A percentile compares a stretch with the other conserved stretches of the same genome.
Conservation (phyloP, 2,329 filamentous ascomycete genomes). For the Penicillium oxalicum region DNA sequence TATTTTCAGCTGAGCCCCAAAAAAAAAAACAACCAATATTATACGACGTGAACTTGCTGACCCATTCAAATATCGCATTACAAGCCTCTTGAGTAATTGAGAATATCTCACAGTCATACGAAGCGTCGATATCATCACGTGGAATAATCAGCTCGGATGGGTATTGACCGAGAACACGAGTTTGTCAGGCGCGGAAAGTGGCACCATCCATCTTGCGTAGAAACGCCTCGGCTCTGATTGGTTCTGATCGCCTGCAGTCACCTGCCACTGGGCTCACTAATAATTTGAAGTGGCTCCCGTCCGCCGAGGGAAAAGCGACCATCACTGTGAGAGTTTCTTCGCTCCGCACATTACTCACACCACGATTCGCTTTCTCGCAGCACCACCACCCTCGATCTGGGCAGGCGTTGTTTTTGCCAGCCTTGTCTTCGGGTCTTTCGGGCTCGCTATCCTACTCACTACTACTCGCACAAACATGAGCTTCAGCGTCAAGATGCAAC, state of each 20-base stretch:
- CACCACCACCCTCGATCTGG: conserved; percentile 4
- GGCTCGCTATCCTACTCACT: conserved; percentile 5
- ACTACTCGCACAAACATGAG: conserved; percentile 31
- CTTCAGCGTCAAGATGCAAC: conserved; percentile 32
- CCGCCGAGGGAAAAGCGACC: conserved; percentile 20
- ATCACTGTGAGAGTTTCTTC: conserved; percentile 14
- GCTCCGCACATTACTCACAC: conserved; percentile 3
- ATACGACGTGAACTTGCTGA: no score
- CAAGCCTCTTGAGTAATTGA: no score
- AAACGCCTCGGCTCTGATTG: conserved; percentile 38
- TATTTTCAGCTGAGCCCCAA: no score
- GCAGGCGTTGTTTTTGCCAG: neutral
- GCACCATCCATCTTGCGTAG: conserved; percentile 22
- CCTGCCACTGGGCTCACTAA: conserved; percentile 24
- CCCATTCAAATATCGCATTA: no score
- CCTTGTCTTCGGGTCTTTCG: conserved; percentile 13
- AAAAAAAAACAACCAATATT: no score
- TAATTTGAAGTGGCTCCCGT: conserved; percentile 5
- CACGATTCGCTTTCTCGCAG: conserved; percentile 4
- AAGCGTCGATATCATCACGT: no score
- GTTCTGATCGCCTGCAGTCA: conserved; percentile 12
- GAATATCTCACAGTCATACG: no score
- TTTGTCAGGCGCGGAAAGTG: no score
- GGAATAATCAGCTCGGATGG: no score
- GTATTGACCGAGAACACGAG: no score